phyloP scores from a whole-genome alignment of 768 basidiomycete genomes.

The Pholiota conissans region DNA sequence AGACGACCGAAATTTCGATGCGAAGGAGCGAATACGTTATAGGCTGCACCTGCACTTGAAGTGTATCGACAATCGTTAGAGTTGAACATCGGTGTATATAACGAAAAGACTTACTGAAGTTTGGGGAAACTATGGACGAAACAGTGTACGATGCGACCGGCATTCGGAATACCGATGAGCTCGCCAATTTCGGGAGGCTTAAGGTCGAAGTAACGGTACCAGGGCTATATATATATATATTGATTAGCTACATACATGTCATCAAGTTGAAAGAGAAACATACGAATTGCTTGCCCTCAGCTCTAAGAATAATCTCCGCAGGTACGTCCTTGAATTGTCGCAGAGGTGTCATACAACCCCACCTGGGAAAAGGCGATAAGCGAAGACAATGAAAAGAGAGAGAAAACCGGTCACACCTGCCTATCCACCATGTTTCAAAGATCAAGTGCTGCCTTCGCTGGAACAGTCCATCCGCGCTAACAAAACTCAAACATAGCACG shows the following conservation, averaged over 20 bases:
- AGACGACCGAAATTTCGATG: constrained; percentile 90
- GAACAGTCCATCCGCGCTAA: constrained; percentile 93
- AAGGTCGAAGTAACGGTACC: constrained; percentile 97
- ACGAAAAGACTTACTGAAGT: constrained; percentile 59
- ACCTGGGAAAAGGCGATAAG: constrained; percentile 47
- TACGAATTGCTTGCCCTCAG: constrained; percentile 97
- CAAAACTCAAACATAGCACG: constrained; percentile 98
- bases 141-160: constrained; percentile 87
- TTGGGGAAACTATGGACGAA: constrained; percentile 97
- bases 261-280: constrained; percentile 29
- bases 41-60: constrained; percentile 95
- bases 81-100: neutral
- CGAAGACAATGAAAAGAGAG: neutral
- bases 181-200: constrained; percentile 92
- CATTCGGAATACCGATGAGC: constrained; percentile 90
- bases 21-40: constrained; percentile 92
- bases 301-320: constrained; percentile 80
- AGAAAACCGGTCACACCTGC: constrained; percentile 50
- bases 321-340: constrained; percentile 95
- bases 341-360: constrained; percentile 97
- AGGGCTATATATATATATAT: constrained; percentile 64
- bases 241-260: neutral
- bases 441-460: constrained; percentile 87
- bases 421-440: constrained; percentile 96
- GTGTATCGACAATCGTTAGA: constrained; percentile 34